Conservation (phyloP, 225 moss, liverwort and hornwort genomes). For the Lunularia cruciata region DNA sequence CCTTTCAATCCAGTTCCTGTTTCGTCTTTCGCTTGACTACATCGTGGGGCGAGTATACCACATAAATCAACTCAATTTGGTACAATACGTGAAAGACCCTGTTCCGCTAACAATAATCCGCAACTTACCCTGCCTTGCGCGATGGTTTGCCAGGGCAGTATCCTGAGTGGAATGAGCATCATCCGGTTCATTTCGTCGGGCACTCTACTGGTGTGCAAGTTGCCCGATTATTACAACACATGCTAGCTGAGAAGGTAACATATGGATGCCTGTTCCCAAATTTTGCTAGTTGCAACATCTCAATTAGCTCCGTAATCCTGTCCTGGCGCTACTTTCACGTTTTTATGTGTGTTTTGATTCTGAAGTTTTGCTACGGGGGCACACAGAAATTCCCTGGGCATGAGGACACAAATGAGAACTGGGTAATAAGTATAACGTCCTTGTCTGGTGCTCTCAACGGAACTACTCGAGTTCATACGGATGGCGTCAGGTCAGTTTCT, state of each 20-base stretch:
- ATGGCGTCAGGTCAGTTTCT: constrained; percentile 69
- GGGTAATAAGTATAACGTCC: constrained; percentile 77
- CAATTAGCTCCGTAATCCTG: no score
- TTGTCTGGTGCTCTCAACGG: constrained; percentile 88
- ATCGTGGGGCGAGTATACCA: no score
- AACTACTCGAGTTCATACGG: constrained; percentile 82
- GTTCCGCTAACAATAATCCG: no score
- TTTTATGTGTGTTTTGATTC: neutral
- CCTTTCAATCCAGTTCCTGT: no score
- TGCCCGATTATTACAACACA: constrained; percentile 63
- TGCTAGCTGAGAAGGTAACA: constrained; percentile 84
- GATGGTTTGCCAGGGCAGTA: constrained; percentile 84
- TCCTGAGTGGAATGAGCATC: constrained; percentile 69
- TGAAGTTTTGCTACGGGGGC: no score
- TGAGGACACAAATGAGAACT: constrained; percentile 62
- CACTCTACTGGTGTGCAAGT: constrained; percentile 92
- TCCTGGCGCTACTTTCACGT: constrained; percentile 11
- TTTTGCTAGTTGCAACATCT: no score
- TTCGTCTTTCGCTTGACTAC: no score
- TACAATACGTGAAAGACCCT: no score
- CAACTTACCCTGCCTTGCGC: no score
- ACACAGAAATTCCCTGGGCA: constrained; percentile 81
- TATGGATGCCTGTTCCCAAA: no score
- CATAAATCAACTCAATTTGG: no score
- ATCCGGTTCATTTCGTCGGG: constrained; percentile 80